These are phyloP conservation scores for Lagenaria siceraria DNA, from an alignment of 306 rosid species.

Conservation along the genomic window DNA sequence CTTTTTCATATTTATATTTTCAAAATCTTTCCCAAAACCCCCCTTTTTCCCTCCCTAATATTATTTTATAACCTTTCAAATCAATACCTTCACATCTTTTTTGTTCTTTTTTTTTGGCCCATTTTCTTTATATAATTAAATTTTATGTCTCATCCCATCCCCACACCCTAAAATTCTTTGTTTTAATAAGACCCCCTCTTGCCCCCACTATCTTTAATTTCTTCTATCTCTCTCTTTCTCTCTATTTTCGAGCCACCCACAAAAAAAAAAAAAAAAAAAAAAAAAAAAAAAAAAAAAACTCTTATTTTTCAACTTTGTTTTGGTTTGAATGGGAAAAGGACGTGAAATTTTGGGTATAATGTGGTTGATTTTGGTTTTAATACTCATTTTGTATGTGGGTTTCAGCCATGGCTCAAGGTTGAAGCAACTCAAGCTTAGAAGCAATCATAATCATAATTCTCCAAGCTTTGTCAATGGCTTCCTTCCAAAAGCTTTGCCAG, in stretches of 20 bases:
- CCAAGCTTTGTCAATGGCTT: constrained; percentile 28
- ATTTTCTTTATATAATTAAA: background rate
- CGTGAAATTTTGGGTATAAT: background rate
- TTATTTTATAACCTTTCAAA: background rate
- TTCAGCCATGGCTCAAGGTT: constrained; percentile 4
- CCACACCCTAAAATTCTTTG: background rate
- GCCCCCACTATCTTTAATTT: background rate
- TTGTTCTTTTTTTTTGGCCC: too few relatives aligned
- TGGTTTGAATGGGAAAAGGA: background rate
- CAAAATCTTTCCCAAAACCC: background rate
- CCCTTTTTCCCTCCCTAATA: background rate
- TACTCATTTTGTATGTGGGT: background rate
- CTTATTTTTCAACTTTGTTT: background rate
- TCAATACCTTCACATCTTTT: background rate
- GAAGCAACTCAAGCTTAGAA: constrained; percentile 15
- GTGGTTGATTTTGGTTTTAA: background rate
- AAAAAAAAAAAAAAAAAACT: background rate
- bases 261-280: too few relatives aligned
- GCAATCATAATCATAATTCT: background rate
- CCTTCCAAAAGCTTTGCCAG: constrained; percentile 49
- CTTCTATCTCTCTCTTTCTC: background rate
- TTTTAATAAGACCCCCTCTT: background rate
- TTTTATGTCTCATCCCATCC: background rate
- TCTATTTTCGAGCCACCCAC: background rate
- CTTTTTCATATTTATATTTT: too few relatives aligned